Evolutionary conservation across 306 rosid species (phyloP), one percentile per base, ranked within the genome.

Genomic region (Sicyos baderoa): DNA sequence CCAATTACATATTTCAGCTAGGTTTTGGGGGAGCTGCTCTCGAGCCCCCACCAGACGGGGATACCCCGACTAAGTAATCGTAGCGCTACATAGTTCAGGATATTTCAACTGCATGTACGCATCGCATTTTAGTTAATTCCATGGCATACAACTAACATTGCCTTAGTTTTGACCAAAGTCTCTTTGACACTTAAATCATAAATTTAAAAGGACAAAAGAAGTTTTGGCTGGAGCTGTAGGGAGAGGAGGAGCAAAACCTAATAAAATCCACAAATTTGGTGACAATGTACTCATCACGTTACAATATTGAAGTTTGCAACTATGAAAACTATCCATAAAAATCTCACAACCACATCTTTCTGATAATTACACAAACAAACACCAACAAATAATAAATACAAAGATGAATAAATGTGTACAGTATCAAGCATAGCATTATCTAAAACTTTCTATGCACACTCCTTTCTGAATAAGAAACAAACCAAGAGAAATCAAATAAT

Each of bases 401-500:
- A 68, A 50, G 72, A 68, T 25, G n/a, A 50, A 68, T 10, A 18
- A 50, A 68, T 68, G 9, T 32, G 25, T 68, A 51, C 48, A 68
- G 27, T 68, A 68, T 51, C 47, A 50, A 45, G 55, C 50, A 45
- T 67, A 67, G 40, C 72, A 16, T 48, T 18, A 19, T 19, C 17
- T 19, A 51, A 61, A 10, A 65, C 54, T 54, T 65, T 13, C 54
- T 65, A 65, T 65, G 47, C 54, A 65, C 71, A 65, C 71, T 65
- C 54, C 11, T 42, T 64, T 18, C 3, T 47, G 54, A 12, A 48
- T 65, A 65, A 47, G 12, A 65, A 47, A 70, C 63, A 70, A 70
- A 12, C 74, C 48, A 54, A 53, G 35, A 53, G 16, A 51, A 69
- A 69, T 69, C 73, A 49, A 42, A 17, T 42, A 19, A 42, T 63